These are phyloP conservation scores for Petunia secreta DNA, from an alignment of 257 asterid species.

Conservation along the genomic window DNA sequence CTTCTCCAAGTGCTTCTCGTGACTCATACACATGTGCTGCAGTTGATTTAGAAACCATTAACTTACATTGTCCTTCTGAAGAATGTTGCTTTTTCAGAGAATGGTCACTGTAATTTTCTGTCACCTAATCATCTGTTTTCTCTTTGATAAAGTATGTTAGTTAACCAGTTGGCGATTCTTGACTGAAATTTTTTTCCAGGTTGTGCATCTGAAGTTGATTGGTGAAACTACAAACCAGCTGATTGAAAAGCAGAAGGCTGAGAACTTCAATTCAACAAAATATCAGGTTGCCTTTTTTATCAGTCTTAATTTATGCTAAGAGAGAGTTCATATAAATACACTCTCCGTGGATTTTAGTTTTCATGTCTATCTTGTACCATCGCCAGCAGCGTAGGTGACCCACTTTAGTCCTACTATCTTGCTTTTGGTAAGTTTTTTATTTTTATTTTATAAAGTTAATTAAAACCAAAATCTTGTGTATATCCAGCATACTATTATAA, in stretches of 20 bases:
- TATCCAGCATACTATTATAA: not conserved
- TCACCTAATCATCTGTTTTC: not conserved
- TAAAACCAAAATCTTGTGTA: not conserved
- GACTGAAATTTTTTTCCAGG: constrained; percentile 9
- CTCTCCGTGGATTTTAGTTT: constrained; percentile 8
- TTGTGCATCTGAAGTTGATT: constrained; percentile 25
- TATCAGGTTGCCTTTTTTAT: constrained; percentile 30
- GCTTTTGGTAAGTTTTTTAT: not conserved
- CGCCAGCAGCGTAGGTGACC: constrained; percentile 3
- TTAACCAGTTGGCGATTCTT: not conserved
- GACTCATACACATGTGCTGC: not conserved
- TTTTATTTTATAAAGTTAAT: not conserved
- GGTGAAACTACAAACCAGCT: constrained; percentile 28
- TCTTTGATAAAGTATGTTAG: not conserved
- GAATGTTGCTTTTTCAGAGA: constrained; percentile 9
- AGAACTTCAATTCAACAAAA: constrained; percentile 31
- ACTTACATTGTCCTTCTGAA: not conserved
- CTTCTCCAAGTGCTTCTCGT: constrained; percentile 10
- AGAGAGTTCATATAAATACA: not conserved
- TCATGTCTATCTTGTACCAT: not conserved
- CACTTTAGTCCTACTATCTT: not conserved
- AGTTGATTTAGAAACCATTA: constrained; percentile 7
- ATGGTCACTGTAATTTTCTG: not conserved
- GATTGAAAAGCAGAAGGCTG: constrained; percentile 33
- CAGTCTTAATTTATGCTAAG: not conserved